Conservation (phyloP, 257 asterid genomes). For the Scutellaria baicalensis region DNA sequence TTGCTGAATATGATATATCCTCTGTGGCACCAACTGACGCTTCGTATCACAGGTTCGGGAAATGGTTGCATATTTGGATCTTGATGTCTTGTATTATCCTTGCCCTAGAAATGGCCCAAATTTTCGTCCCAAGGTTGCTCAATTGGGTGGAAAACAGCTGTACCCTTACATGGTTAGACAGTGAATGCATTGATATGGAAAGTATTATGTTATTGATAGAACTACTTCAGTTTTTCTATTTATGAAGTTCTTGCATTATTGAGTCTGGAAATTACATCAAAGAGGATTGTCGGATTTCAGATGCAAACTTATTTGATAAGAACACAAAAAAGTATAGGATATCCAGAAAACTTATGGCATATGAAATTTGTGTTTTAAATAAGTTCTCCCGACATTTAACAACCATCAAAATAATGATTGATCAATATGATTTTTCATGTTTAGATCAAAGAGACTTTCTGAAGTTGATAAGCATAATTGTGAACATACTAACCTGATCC, state of each 20-base stretch:
- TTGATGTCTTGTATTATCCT: constrained; percentile 84
- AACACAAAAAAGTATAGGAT: not conserved
- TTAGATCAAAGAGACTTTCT: not conserved
- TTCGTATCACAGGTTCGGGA: constrained; percentile 69
- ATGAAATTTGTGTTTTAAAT: not conserved
- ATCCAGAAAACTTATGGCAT: not conserved
- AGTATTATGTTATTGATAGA: not conserved
- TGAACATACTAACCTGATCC: not conserved
- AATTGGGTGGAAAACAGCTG: constrained; percentile 84
- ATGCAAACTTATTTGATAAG: not conserved
- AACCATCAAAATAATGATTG: not conserved
- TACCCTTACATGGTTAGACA: constrained; percentile 85
- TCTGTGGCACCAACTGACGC: not conserved
- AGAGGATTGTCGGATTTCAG: not conserved
- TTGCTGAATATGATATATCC: not conserved
- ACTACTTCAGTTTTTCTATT: not conserved
- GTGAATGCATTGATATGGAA: not conserved
- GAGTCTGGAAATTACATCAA: not conserved
- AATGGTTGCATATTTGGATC: constrained; percentile 78
- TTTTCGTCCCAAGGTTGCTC: constrained; percentile 68
- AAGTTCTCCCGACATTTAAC: not conserved
- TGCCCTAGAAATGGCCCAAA: constrained; percentile 93
- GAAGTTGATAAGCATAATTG: not conserved
- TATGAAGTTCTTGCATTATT: not conserved
- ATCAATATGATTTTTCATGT: not conserved